Evolutionary conservation across 139 green algal species (phyloP), one percentile per base, ranked within the genome.

Genomic region (Chlorella sp.): DNA sequence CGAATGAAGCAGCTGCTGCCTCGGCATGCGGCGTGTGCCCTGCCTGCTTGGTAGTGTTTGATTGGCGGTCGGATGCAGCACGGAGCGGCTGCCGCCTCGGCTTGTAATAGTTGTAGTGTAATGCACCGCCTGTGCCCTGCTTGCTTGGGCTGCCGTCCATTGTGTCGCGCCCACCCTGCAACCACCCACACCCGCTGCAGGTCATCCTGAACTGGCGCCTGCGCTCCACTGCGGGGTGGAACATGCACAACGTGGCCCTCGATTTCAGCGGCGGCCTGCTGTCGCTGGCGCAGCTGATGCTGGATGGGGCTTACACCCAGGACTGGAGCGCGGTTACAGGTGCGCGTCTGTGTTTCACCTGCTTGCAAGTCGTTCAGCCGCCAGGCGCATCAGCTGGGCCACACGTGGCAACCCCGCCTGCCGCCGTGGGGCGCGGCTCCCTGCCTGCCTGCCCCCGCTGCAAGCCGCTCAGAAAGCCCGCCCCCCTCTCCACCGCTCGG

Each of bases 211-310:
- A 95, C 82, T 81, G 86, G 65, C 48, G 43, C 60, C 88, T 88
- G 7, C 64, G 87, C 38, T 92, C 86, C 41, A 95, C 92, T 3
- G 60, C 84, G 17, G 92, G 92, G 32, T 76, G 79, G 79, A 84
- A 84, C 64, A 65, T 84, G 3, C n/a, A 76, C 69, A 92, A 91
- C 64, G 85, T 93, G 13, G 70, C 93, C 69, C 88, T 95, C 28
- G 92, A 95, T 84, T 84, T 93, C 28, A 73, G 82, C 20, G 92
- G 92, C n/a, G 93, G 93, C 6, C 1, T 88, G 22, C 85, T 93
- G 36, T 92, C 87, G 2, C 70, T 92, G 9, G 81, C 38, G 26
- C 93, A 95, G 88, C 65, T 90, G 40, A 38, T 92, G 28, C 72
- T 93, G 36, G 87, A 91, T 82, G n/a, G 65, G 70, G 54, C 26